phyloP scores from a whole-genome alignment of 2,329 filamentous ascomycete genomes.

The Fusarium secorum region DNA sequence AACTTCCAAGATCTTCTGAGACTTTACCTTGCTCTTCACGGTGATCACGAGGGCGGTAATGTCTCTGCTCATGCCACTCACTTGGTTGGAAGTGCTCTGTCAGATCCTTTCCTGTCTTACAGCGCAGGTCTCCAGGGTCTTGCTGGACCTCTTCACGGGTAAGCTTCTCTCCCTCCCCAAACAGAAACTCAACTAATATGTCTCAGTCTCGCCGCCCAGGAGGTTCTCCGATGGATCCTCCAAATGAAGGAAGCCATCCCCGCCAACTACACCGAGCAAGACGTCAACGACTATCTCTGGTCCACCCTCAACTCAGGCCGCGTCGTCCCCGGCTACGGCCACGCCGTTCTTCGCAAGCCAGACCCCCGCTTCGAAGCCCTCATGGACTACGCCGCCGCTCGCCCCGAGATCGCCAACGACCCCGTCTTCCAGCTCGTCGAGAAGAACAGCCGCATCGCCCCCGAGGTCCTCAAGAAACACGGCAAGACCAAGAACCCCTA shows the following conservation, averaged over 20 bases:
- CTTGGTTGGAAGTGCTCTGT: slow-evolving; percentile 91
- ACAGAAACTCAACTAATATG: not conserved
- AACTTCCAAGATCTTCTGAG: slow-evolving; percentile 95
- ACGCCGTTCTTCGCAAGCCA: slow-evolving; percentile 94
- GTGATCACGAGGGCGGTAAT: slow-evolving; percentile 97
- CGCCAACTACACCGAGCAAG: slow-evolving; percentile 76
- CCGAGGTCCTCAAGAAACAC: slow-evolving; percentile 88
- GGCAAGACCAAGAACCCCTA: slow-evolving; percentile 99
- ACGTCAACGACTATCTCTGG: slow-evolving; percentile 92
- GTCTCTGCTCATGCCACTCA: slow-evolving; percentile 96
- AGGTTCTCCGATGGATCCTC: slow-evolving; percentile 95
- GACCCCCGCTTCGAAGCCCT: slow-evolving; percentile 96
- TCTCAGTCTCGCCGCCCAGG: slow-evolving; percentile 83
- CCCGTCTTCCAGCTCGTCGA: slow-evolving; percentile 94
- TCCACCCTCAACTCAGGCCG: slow-evolving; percentile 90
- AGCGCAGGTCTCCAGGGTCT: slow-evolving; percentile 94
- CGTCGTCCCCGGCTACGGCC: slow-evolving; percentile 93
- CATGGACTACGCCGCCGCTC: slow-evolving; percentile 90
- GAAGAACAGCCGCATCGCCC: slow-evolving; percentile 91
- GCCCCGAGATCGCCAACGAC: slow-evolving; percentile 84
- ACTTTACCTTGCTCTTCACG: slow-evolving; percentile 94
- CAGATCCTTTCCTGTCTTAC: slow-evolving; percentile 95
- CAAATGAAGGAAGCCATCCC: slow-evolving; percentile 94
- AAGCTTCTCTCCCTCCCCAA: slow-evolving; percentile 32
- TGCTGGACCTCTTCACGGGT: slow-evolving; percentile 77